Evolutionary conservation across 208 protist genomes (phyloP).

Genomic region (Leishmania turanica): DNA sequence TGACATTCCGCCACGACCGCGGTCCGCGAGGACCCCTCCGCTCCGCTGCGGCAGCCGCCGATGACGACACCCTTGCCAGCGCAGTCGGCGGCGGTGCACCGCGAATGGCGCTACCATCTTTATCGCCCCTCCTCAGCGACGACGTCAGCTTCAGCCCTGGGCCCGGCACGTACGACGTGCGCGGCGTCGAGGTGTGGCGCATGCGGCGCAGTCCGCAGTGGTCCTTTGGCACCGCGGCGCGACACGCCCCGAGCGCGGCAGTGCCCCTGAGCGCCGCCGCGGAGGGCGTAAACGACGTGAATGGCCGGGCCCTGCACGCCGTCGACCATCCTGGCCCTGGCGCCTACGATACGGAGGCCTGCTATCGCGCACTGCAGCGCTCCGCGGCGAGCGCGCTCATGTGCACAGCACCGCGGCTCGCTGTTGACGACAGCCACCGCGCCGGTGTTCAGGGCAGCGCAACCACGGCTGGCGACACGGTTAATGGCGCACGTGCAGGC

Average conservation of each 20-base stretch:
- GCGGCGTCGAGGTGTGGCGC: slow-evolving; percentile 4
- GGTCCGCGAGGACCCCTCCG: slow-evolving; percentile 25
- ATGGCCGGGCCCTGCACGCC: background rate
- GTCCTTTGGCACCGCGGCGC: slow-evolving; percentile 31
- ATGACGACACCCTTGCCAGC: background rate
- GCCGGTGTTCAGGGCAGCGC: background rate
- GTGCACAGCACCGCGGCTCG: slow-evolving; percentile 15
- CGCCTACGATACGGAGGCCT: slow-evolving; percentile 27
- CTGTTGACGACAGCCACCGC: background rate
- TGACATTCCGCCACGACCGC: slow-evolving; percentile 33
- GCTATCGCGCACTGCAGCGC: slow-evolving; percentile 13
- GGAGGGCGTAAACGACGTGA: background rate
- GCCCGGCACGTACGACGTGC: slow-evolving; percentile 44
- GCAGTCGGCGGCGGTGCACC: background rate
- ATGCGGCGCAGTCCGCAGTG: slow-evolving; percentile 30
- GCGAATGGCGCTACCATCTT: background rate
- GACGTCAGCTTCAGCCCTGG: slow-evolving; percentile 25
- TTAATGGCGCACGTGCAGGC: background rate
- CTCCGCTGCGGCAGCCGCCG: slow-evolving; percentile 2
- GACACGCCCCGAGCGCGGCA: background rate
- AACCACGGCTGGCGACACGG: background rate
- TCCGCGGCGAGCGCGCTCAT: slow-evolving; percentile 8
- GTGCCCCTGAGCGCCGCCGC: background rate
- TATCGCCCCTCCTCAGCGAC: background rate
- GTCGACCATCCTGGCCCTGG: slow-evolving; percentile 21